Percentiles rank a stretch among this genome's conserved stretches.
Conservation (phyloP, 2,329 filamentous ascomycete species). For the Emmonsia crescens region DNA sequence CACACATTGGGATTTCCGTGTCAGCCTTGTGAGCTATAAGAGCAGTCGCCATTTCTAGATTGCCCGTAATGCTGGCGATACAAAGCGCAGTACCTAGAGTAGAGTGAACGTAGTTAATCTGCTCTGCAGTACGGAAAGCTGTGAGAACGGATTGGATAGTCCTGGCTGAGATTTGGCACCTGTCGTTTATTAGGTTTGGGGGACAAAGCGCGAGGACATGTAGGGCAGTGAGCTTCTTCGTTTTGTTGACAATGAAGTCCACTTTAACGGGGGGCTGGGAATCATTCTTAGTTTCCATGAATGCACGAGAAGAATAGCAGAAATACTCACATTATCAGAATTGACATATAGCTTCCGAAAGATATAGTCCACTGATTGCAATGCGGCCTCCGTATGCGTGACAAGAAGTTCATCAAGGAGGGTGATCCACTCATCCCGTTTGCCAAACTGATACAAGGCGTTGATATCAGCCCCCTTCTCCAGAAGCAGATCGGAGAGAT, state of each 20-base stretch:
- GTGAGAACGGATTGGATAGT: neutral
- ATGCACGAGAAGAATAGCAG: too few species aligned
- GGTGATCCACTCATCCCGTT: neutral
- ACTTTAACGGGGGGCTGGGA: neutral
- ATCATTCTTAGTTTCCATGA: neutral
- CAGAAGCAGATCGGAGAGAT: neutral
- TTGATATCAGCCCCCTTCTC: slow-evolving; percentile 2
- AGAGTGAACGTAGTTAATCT: neutral
- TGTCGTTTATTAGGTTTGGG: neutral
- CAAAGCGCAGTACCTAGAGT: neutral
- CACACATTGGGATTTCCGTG: neutral
- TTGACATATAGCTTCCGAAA: neutral
- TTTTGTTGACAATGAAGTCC: slow-evolving; percentile 2
- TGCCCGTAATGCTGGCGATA: neutral
- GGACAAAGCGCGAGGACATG: neutral
- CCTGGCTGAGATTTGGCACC: neutral
- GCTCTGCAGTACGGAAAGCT: neutral
- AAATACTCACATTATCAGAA: neutral
- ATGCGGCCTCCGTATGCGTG: neutral
- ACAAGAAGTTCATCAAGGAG: slow-evolving; percentile 1
- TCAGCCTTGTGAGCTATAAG: neutral
- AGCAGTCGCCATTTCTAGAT: neutral
- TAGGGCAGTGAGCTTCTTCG: neutral
- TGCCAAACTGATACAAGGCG: neutral
- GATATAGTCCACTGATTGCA: neutral